Conservation (phyloP, 805 yeast genomes). For the Barnettozyma vustinii region DNA sequence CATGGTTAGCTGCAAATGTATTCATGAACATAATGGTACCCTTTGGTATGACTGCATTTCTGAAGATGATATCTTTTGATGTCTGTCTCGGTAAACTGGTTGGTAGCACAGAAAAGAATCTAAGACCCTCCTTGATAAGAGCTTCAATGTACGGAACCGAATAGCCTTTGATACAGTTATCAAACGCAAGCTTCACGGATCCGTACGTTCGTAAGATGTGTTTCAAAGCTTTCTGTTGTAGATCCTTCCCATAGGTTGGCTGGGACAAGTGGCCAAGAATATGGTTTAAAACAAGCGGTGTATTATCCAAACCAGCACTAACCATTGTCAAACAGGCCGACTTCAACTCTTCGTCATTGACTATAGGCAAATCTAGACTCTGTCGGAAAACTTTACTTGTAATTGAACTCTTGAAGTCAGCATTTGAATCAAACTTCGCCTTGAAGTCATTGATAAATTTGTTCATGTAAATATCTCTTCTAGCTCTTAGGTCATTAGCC, state of each 20-base stretch:
- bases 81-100: constrained; percentile 59
- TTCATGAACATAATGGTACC: constrained; percentile 60
- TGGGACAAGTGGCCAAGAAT: constrained; percentile 55
- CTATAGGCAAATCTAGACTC: constrained; percentile 12
- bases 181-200: constrained; percentile 32
- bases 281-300: constrained; percentile 57
- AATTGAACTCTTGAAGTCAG: constrained; percentile 28
- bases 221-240: constrained; percentile 40
- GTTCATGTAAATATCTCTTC: constrained; percentile 47
- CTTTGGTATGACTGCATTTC: constrained; percentile 41
- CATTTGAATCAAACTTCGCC: constrained; percentile 21
- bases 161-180: constrained; percentile 20
- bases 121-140: constrained; percentile 53
- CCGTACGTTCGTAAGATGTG: constrained; percentile 35
- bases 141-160: constrained; percentile 50
- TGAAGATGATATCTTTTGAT: constrained; percentile 42
- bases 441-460: constrained; percentile 29
- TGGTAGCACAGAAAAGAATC: constrained; percentile 63
- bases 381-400: constrained; percentile 26
- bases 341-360: constrained; percentile 39
- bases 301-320: constrained; percentile 74
- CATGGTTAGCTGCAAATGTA: constrained; percentile 68
- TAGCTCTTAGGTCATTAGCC: constrained; percentile 31
- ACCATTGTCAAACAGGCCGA: constrained; percentile 70
- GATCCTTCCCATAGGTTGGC: constrained; percentile 28